Conservation (phyloP, 306 rosid species). For the Prunus mume region DNA sequence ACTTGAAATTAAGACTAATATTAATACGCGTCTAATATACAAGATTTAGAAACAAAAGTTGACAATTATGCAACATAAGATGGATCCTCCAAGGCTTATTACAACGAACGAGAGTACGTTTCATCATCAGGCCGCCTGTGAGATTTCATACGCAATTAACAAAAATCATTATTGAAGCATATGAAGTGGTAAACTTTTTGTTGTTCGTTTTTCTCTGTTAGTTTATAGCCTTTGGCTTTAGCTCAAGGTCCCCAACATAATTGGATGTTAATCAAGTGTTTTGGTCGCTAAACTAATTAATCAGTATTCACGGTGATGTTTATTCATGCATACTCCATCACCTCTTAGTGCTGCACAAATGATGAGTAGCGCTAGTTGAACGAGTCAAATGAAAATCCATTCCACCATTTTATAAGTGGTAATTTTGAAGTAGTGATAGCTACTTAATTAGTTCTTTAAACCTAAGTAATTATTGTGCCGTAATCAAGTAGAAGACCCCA, state of each 20-base stretch:
- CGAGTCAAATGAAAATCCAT: background rate
- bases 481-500: no score
- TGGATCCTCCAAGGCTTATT: background rate
- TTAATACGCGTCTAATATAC: background rate
- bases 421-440: no score
- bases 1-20: no score
- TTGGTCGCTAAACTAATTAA: background rate
- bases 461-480: no score
- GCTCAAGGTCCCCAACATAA: background rate
- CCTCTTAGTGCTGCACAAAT: background rate
- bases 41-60: no score
- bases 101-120: background rate
- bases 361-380: background rate
- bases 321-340: background rate
- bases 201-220: background rate
- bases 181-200: no score
- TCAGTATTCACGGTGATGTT: background rate
- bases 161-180: no score
- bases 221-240: background rate
- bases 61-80: background rate
- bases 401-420: no score
- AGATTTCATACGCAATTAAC: no score
- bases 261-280: background rate
- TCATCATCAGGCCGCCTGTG: background rate
- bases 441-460: no score